Base-by-base conservation (phyloP, 1,284 basidiomycete genomes). In the Phylloboletellus chloephorus region DNA sequence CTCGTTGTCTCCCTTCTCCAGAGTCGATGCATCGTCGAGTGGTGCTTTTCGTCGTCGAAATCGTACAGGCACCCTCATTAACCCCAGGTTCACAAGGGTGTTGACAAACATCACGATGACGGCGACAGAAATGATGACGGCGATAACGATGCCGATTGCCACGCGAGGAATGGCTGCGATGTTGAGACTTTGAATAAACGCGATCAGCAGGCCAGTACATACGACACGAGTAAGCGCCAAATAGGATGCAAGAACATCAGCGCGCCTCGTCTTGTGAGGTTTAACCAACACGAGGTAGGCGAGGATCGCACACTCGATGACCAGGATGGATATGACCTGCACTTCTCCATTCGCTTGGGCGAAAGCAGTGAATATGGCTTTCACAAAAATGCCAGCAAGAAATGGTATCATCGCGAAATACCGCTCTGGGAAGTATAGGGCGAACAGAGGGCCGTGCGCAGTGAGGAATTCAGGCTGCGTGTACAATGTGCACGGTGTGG, bases 81-180 rank as follows among this genome's bases (percentile, higher is more conserved):
- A 36, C 11, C 63, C 67, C 39, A 71, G 45, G 52, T 73, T 69
- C 37, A 73, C 54, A 31, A 86, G 56, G n/a, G 61, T 60, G 59
- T 82, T 83, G 57, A 77, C 44, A 52, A 80, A 71, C 61, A 80
- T 67, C 39, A 82, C 59, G 36, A 85, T 47, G 33, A 83, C 67
- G 0, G 79, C 66, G 21, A 82, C 60, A 5, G 77, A 76, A 55
- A 74, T 78, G 36, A 83, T 69, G 30, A 81, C 68, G 7, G 75
- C 74, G 28, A 76, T 67, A 44, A 86, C 69, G 41, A 80, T 69
- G 11, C 86, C 87, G 41, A 90, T 77, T 16, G 68, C 82, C 2
- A 83, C 80, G n/a, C 88, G 79, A 13, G 78, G 76, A 49, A 91
- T 90, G 20, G 87, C 71, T 16, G 72, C 65, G 21, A 89, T 68